A percentile compares a stretch with the other conserved stretches of the same genome.
These are phyloP conservation scores for Ramaria sp. DNA, from an alignment of 768 basidiomycete species.

Conservation along the genomic window DNA sequence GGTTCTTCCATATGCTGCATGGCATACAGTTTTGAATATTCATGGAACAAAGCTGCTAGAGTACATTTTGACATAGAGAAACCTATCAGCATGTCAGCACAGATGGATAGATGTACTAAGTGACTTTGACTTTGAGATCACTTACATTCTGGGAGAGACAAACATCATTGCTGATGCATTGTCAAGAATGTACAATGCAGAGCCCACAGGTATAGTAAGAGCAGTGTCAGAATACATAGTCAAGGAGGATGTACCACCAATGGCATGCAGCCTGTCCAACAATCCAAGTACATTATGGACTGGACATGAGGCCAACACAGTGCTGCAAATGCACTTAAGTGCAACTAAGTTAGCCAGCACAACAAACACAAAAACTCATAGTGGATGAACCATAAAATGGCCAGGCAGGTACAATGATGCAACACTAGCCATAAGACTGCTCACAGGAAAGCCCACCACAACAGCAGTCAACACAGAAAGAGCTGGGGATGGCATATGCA, in stretches of 20 bases:
- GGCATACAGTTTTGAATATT: conserved; percentile 19
- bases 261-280: too few species aligned
- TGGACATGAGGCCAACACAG: background rate
- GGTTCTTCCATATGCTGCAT: conserved; percentile 16
- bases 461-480: too few species aligned
- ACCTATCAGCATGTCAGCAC: conserved; percentile 25
- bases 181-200: conserved; percentile 20
- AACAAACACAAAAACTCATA: too few species aligned
- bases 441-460: too few species aligned
- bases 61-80: conserved; percentile 21
- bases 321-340: too few species aligned
- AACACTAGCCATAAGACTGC: too few species aligned
- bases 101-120: conserved; percentile 30
- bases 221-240: conserved; percentile 1
- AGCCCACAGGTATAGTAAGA: background rate
- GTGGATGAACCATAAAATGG: too few species aligned
- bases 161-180: conserved; percentile 33
- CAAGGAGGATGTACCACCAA: background rate
- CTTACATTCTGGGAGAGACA: conserved; percentile 27
- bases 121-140: conserved; percentile 25
- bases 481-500: too few species aligned
- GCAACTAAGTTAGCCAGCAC: too few species aligned
- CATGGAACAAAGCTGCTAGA: conserved; percentile 30
- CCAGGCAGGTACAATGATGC: too few species aligned
- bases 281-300: too few species aligned